These are phyloP conservation scores for Pseudogymnoascus sp. DNA, from an alignment of 2,329 filamentous ascomycete species.

Conservation along the genomic window DNA sequence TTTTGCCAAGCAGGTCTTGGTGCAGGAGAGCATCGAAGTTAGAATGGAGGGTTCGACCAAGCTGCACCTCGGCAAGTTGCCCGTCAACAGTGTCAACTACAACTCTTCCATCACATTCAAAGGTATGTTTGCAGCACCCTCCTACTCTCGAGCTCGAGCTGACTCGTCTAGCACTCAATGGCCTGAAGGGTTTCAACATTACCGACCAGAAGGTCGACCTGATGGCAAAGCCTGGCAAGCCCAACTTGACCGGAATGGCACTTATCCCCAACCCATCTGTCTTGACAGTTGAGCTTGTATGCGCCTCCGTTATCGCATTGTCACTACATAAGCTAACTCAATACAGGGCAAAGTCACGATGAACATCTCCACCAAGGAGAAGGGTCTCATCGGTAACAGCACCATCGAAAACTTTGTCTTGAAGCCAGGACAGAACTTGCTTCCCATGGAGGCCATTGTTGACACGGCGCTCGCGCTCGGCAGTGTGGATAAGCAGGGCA, in stretches of 20 bases:
- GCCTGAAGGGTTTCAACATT: slow-evolving; percentile 43
- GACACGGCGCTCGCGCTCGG: slow-evolving; percentile 34
- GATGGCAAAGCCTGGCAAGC: slow-evolving; percentile 33
- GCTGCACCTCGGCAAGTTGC: slow-evolving; percentile 43
- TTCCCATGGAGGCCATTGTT: slow-evolving; percentile 42
- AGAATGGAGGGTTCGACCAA: slow-evolving; percentile 44
- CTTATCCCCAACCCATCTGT: slow-evolving; percentile 53
- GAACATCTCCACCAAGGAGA: slow-evolving; percentile 34
- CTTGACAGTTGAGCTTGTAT: slow-evolving; percentile 45
- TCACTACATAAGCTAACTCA: slow-evolving; percentile 3
- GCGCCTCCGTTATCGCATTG: background rate
- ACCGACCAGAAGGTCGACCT: slow-evolving; percentile 40
- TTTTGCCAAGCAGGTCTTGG: slow-evolving; percentile 42
- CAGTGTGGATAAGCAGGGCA: slow-evolving; percentile 31
- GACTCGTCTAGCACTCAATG: slow-evolving; percentile 45
- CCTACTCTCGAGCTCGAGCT: background rate
- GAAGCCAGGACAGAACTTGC: slow-evolving; percentile 44
- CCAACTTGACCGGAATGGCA: slow-evolving; percentile 47
- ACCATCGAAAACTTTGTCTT: slow-evolving; percentile 44
- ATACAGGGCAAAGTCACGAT: slow-evolving; percentile 47
- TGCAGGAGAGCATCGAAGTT: slow-evolving; percentile 41
- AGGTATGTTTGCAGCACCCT: slow-evolving; percentile 31
- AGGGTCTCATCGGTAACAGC: slow-evolving; percentile 40
- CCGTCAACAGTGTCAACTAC: slow-evolving; percentile 43
- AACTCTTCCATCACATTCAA: slow-evolving; percentile 50